Conservation (phyloP, 805 yeast species). For the Hanseniaspora meyeri region DNA sequence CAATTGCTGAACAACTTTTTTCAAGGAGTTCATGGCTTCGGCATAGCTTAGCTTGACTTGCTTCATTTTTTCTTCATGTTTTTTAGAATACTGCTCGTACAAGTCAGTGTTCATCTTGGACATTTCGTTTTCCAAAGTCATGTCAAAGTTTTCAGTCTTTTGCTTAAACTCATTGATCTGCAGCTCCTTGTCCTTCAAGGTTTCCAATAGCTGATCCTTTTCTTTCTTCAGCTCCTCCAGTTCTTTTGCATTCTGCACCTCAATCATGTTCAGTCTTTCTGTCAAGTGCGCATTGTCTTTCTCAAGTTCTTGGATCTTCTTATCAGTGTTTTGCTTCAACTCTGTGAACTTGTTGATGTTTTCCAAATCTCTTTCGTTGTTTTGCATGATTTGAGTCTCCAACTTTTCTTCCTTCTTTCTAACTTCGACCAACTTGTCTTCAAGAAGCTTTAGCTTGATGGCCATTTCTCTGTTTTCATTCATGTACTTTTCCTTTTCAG, state of each 20-base stretch:
- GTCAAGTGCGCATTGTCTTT: neutral
- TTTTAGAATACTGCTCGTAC: slow-evolving; percentile 60
- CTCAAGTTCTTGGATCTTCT: neutral
- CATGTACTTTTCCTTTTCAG: neutral
- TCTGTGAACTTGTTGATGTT: neutral
- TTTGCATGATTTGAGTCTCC: neutral
- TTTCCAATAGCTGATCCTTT: neutral
- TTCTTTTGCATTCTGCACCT: neutral
- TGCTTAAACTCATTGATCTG: neutral
- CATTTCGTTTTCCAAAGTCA: slow-evolving; percentile 32
- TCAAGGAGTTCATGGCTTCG: slow-evolving; percentile 24
- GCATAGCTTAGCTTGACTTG: slow-evolving; percentile 33
- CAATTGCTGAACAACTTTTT: slow-evolving; percentile 8
- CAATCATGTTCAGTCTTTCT: neutral
- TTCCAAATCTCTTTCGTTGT: slow-evolving; percentile 1
- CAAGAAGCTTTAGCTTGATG: neutral
- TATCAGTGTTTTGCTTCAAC: slow-evolving; percentile 12
- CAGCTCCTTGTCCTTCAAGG: neutral
- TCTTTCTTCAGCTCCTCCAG: neutral
- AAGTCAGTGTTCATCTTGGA: slow-evolving; percentile 57
- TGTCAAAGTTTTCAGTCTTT: neutral
- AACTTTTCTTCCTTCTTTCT: neutral
- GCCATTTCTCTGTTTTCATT: neutral
- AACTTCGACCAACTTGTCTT: neutral
- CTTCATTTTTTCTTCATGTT: slow-evolving; percentile 61